Conservation (phyloP, 1,139 yeast genomes). For the Yamadazyma jaroonii region DNA sequence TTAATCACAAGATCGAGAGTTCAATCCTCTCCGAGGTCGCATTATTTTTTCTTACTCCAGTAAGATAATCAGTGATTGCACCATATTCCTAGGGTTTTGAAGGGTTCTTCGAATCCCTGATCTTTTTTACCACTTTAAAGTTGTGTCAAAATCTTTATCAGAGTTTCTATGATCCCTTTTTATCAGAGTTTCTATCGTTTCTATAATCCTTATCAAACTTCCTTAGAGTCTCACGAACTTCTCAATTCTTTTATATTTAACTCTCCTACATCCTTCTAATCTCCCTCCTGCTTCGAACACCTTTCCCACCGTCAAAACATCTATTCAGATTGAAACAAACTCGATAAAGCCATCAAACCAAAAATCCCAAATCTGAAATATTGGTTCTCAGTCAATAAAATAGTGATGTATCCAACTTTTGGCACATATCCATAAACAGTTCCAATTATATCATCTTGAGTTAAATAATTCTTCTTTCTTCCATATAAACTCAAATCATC, state of each 20-base stretch:
- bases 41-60: constrained; percentile 4
- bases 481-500: constrained; percentile 89
- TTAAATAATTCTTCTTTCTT: constrained; percentile 69
- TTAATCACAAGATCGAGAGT: constrained; percentile 44
- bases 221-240: too few species aligned
- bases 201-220: too few species aligned
- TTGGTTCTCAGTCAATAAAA: constrained; percentile 84
- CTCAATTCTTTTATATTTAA: too few species aligned
- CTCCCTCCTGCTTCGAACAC: neutral
- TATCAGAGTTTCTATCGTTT: too few species aligned
- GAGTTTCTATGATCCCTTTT: too few species aligned
- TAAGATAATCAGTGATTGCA: too few species aligned
- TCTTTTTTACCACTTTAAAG: too few species aligned
- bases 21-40: constrained; percentile 39
- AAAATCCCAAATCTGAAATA: constrained; percentile 71
- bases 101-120: too few species aligned
- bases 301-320: neutral
- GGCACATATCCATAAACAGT: constrained; percentile 91
- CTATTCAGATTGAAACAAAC: constrained; percentile 33
- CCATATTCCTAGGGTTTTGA: too few species aligned
- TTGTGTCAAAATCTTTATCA: too few species aligned
- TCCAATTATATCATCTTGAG: constrained; percentile 82
- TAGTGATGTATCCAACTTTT: constrained; percentile 87
- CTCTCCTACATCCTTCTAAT: too few species aligned
- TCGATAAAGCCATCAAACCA: constrained; percentile 63